Evolutionary conservation across 2,329 filamentous ascomycete species (phyloP), one percentile per base, ranked within the genome.

Genomic region (Simplicillium aogashimaense): DNA sequence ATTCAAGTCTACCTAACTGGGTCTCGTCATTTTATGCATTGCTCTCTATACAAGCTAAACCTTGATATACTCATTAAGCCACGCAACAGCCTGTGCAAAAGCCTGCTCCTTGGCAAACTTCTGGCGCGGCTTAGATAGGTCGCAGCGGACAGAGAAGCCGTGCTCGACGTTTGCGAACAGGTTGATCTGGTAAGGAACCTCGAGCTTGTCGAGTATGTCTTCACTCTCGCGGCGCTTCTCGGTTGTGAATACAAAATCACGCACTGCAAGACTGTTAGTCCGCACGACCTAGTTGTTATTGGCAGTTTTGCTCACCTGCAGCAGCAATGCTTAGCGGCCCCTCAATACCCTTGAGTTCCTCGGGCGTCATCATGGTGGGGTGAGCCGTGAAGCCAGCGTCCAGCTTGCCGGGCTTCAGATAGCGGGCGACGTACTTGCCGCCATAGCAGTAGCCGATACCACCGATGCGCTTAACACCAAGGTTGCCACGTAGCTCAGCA

Each of bases 101-200:
- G 83, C 81, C 53, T 75, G 69, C 60, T 87, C 81, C 66, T 86
- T 86, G 16, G 76, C 80, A 53, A 75, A 86, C 60, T 74, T 77
- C 52, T 72, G 62, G 48, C 55, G 46, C 2, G 63, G 59, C 39
- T 68, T 61, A 6, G 61, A 60, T 30, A 70, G 42, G 50, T 86
- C 76, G 3, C 64, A 73, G 36, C 81, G 69, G 7, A 83, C 76
- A 12, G 74, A 78, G 51, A 86, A 88, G 0, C 82, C 82, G 54
- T 86, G 83, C 42, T 62, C 55, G 18, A 81, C 77, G 35, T 72
- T 73, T 20, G 72, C 70, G 64, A 80, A 86, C 38, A 86, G 58
- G 42, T 67, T 72, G 38, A 84, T 67, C 53, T 83, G 76, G 58
- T 78, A 86, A 8, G 74, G 55, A 35, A 66, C 57, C 2, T 55